Evolutionary conservation across 2,329 filamentous ascomycete species (phyloP).

Genomic region (Venturia pyrina): DNA sequence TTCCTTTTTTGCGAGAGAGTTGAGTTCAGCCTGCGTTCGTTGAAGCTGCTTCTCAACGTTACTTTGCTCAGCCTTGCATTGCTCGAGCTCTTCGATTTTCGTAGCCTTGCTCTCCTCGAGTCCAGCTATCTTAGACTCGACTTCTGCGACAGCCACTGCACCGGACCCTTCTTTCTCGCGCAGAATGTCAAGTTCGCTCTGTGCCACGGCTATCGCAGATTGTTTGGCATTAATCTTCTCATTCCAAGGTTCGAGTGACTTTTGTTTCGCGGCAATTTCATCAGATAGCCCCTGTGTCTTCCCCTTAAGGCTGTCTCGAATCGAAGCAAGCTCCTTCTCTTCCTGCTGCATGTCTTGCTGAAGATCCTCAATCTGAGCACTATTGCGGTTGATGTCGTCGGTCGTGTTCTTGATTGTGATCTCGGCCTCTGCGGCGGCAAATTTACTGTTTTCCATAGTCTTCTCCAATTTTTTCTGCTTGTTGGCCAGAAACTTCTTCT

Average conservation of each 20-base stretch:
- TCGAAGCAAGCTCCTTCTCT: constrained; percentile 70
- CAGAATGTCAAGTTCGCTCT: constrained; percentile 88
- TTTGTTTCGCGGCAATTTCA: constrained; percentile 84
- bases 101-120: constrained; percentile 61
- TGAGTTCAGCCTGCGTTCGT: constrained; percentile 61
- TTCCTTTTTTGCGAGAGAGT: constrained; percentile 64
- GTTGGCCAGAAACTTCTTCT: constrained; percentile 81
- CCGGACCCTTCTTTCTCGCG: constrained; percentile 83
- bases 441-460: constrained; percentile 65
- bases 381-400: constrained; percentile 67
- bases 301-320: constrained; percentile 80
- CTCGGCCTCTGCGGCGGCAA: constrained; percentile 62
- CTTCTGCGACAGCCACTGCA: constrained; percentile 71
- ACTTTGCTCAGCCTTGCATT: constrained; percentile 62
- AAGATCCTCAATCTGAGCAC: constrained; percentile 62
- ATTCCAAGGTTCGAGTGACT: constrained; percentile 89
- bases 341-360: constrained; percentile 69
- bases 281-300: constrained; percentile 95
- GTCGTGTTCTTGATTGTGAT: constrained; percentile 68
- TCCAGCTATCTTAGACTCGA: constrained; percentile 64
- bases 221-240: constrained; percentile 96
- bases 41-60: constrained; percentile 65
- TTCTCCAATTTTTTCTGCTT: constrained; percentile 97
- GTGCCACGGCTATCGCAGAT: constrained; percentile 84
- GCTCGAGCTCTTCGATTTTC: constrained; percentile 66